phyloP scores from a whole-genome alignment of 192 early-diverging fungal genomes.

The Coemansia sp. region DNA sequence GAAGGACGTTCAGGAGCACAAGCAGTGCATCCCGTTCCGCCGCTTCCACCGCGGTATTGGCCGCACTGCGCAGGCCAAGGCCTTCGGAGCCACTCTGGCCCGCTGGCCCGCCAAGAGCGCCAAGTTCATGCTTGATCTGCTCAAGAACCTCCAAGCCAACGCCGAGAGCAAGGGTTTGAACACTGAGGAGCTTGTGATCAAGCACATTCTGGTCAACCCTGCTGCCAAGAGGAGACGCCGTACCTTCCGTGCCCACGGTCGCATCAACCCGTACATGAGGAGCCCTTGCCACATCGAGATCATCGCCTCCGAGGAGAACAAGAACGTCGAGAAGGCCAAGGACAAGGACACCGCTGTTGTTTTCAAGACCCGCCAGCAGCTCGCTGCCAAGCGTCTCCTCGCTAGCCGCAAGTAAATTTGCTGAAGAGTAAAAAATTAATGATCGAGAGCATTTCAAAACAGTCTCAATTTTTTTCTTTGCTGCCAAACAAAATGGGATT shows the following conservation, averaged over 20 bases:
- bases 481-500: background rate
- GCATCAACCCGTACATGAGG: conserved; percentile 93
- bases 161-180: conserved; percentile 94
- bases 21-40: conserved; percentile 96
- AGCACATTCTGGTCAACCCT: conserved; percentile 98
- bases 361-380: conserved; percentile 53
- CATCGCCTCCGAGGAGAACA: conserved; percentile 85
- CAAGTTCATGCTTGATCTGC: conserved; percentile 89
- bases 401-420: conserved; percentile 42
- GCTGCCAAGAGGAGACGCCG: conserved; percentile 96
- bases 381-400: conserved; percentile 50
- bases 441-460: background rate
- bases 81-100: conserved; percentile 76
- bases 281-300: conserved; percentile 97
- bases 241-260: conserved; percentile 98
- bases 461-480: background rate
- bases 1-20: conserved; percentile 92
- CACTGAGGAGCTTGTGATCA: conserved; percentile 83
- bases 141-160: conserved; percentile 98
- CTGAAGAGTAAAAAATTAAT: background rate
- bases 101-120: conserved; percentile 98
- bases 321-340: conserved; percentile 76
- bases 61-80: conserved; percentile 96
- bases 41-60: conserved; percentile 97
- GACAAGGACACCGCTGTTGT: conserved; percentile 51